phyloP scores from a whole-genome alignment of 179 eudicot genomes.

The Beta lomatogona region DNA sequence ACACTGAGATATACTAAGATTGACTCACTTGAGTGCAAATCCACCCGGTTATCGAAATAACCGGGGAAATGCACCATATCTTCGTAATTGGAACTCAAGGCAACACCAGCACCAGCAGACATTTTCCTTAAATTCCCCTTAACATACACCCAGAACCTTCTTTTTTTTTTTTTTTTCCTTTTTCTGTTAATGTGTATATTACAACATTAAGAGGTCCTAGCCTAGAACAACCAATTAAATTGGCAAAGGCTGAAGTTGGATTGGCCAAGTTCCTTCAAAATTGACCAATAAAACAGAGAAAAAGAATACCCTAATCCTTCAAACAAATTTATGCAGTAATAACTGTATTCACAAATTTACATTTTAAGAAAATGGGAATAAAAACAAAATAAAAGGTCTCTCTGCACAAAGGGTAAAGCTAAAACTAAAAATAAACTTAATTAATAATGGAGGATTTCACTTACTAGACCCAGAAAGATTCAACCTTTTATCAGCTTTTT shows the following conservation, averaged over 20 bases:
- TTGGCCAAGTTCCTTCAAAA: conserved; percentile 15
- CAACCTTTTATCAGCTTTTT: neutral
- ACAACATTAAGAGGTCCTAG: conserved; percentile 14
- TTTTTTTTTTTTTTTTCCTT: neutral
- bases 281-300: neutral
- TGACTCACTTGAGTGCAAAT: conserved; percentile 50
- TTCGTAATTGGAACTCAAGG: conserved; percentile 50
- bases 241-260: neutral
- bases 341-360: conserved; percentile 11
- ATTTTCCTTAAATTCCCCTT: conserved; percentile 43
- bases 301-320: conserved; percentile 16
- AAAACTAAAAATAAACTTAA: neutral
- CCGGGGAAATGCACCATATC: conserved; percentile 42
- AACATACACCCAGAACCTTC: neutral
- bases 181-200: neutral
- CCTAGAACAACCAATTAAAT: conserved; percentile 25
- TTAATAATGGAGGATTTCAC: neutral
- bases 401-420: conserved; percentile 1
- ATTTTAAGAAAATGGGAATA: neutral
- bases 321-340: conserved; percentile 3
- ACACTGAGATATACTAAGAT: conserved; percentile 65
- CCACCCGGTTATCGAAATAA: conserved; percentile 39
- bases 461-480: conserved; percentile 16
- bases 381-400: neutral
- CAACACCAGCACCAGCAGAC: conserved; percentile 72